These are phyloP conservation scores for Exophiala sp. DNA, from an alignment of 2,329 filamentous ascomycete species.

Conservation along the genomic window DNA sequence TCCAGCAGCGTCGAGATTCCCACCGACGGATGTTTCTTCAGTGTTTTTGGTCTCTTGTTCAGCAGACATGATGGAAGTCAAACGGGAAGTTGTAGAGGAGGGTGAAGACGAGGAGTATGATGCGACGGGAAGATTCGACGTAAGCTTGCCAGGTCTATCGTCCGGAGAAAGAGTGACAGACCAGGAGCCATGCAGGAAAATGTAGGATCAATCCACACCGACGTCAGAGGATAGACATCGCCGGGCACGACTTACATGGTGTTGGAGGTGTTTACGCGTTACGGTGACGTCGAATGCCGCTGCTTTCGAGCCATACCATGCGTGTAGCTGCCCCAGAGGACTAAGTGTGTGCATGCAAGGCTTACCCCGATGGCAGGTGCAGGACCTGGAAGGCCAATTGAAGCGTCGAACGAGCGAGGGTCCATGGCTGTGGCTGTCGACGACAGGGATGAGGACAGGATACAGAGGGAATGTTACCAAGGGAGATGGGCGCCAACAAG, in stretches of 20 bases:
- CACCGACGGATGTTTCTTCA: constrained; percentile 33
- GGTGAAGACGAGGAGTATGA: constrained; percentile 18
- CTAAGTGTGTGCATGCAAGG: not conserved
- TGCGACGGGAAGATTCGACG: constrained; percentile 22
- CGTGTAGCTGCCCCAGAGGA: constrained; percentile 7
- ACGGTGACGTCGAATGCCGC: constrained; percentile 24
- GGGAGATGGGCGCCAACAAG: not conserved
- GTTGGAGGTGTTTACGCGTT: constrained; percentile 10
- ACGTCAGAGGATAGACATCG: constrained; percentile 22
- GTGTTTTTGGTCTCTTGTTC: constrained; percentile 29
- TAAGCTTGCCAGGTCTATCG: constrained; percentile 18
- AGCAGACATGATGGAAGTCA: constrained; percentile 28
- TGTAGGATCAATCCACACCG: constrained; percentile 15
- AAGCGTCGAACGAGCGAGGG: not conserved
- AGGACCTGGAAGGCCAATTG: constrained; percentile 3
- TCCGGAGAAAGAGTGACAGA: constrained; percentile 9
- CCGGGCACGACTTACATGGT: constrained; percentile 9
- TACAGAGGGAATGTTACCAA: constrained; percentile 2
- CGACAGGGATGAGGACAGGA: constrained; percentile 3
- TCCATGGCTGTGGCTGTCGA: constrained; percentile 10
- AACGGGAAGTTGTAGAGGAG: constrained; percentile 14
- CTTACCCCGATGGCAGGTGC: constrained; percentile 3
- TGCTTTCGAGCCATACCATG: constrained; percentile 22
- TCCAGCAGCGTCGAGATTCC: constrained; percentile 32
- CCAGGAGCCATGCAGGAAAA: constrained; percentile 12